Base-by-base conservation (phyloP, 345 rosid genomes). In the Salix koriyanagi region DNA sequence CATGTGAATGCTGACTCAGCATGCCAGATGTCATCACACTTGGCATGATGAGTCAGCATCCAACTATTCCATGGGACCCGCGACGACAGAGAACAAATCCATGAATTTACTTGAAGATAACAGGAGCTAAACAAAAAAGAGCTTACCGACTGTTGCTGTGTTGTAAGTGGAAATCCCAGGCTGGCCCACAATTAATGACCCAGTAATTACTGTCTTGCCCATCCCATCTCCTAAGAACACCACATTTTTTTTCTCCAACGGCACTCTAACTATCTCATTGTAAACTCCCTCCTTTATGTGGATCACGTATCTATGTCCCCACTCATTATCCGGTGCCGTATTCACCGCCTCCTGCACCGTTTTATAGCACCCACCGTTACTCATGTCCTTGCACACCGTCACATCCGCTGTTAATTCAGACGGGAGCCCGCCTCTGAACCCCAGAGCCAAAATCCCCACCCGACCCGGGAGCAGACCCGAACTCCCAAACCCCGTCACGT, bases 161-260 rank as follows among this genome's bases (percentile, higher is more conserved):
- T 89, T 84, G 48, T 88, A 91, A 4, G 99, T 93, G 48, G 91
- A 84, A 48, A 91, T 60, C 9, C 99, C 96, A n/a, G 83, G 82
- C 75, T 75, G 87, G 0, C 90, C 94, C 18, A 73, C 94, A 21
- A 74, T 84, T 26, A 84, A 70, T 13, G 94, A 84, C 7, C 93
- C 91, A 0, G 97, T 86, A 75, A 95, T 91, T 50, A 95, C 90
- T n/a, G 99, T 91, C 83, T 88, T 93, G 75, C 97, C 96, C 85
- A 83, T 88, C 30, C 97, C 98, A 1, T 91, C 97, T 0, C 99
- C 99, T 21, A 90, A 39, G 23, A 93, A 91, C 41, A 95, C 97
- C 0, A 95, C 89, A 75, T 90, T 90, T 82, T 79, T 93, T 82
- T 91, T 95, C 90, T 84, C 90, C 42, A 91, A 76, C 82, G 94